Evolutionary conservation across 345 rosid species (phyloP).

Genomic region (Gossypioides kirkii): DNA sequence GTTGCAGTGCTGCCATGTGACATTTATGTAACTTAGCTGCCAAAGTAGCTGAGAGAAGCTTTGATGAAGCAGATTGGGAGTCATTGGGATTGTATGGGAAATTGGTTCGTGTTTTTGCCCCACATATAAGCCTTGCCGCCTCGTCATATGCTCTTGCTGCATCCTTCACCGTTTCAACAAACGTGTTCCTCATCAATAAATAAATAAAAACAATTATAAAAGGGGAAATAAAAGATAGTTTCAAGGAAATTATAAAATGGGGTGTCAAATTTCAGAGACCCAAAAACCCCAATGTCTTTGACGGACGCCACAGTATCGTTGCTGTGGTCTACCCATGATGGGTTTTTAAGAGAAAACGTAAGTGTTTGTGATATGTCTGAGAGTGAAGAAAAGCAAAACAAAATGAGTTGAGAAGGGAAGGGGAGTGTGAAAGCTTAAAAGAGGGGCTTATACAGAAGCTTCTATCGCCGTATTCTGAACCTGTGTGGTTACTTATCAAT

Average conservation of each 20-base stretch:
- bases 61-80: conserved; percentile 44
- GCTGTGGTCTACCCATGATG: conserved; percentile 55
- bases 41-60: conserved; percentile 60
- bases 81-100: conserved; percentile 54
- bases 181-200: not conserved
- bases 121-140: conserved; percentile 75
- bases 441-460: not conserved
- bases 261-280: conserved; percentile 85
- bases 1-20: conserved; percentile 51
- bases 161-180: conserved; percentile 59
- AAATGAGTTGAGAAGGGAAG: not conserved
- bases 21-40: conserved; percentile 66
- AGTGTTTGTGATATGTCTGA: conserved; percentile 28
- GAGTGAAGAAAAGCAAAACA: not conserved
- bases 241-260: conserved; percentile 41
- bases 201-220: not conserved
- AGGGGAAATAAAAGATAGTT: not conserved
- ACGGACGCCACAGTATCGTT: conserved; percentile 67
- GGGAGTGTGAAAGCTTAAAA: not conserved
- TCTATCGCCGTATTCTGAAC: not conserved
- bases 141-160: conserved; percentile 78
- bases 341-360: conserved; percentile 10
- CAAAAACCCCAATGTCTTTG: conserved; percentile 83
- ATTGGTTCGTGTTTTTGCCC: conserved; percentile 59
- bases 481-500: not conserved